phyloP scores from a whole-genome alignment of 2,329 filamentous ascomycete species.

The Pseudogymnoascus destructans region DNA sequence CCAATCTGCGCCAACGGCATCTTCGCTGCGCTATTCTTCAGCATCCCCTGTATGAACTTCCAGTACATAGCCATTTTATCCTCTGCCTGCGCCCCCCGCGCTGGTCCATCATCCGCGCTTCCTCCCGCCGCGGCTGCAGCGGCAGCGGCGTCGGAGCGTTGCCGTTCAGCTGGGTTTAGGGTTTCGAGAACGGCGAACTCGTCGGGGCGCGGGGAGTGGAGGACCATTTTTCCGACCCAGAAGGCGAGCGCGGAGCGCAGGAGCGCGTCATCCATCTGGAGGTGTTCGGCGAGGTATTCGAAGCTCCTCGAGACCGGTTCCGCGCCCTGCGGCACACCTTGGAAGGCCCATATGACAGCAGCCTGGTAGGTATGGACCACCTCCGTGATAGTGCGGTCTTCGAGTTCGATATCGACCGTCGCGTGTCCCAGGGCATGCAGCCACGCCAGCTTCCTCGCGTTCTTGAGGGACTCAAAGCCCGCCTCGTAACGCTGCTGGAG shows the following conservation, averaged over 20 bases:
- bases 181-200: conserved; percentile 58
- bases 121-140: conserved; percentile 13
- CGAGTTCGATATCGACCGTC: conserved; percentile 66
- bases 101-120: conserved; percentile 37
- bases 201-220: conserved; percentile 41
- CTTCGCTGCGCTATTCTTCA: conserved; percentile 72
- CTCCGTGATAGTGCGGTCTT: conserved; percentile 61
- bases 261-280: conserved; percentile 64
- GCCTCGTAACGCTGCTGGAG: conserved; percentile 59
- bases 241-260: conserved; percentile 54
- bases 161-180: conserved; percentile 32
- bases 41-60: conserved; percentile 88
- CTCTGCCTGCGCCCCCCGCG: conserved; percentile 31
- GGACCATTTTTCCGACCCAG: conserved; percentile 57
- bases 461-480: conserved; percentile 69
- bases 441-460: conserved; percentile 79
- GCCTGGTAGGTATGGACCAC: conserved; percentile 77
- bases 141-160: conserved; percentile 22
- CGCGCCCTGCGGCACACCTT: conserved; percentile 28
- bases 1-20: conserved; percentile 73
- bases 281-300: conserved; percentile 37
- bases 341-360: conserved; percentile 75
- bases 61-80: conserved; percentile 65
- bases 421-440: conserved; percentile 70
- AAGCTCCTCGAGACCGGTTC: conserved; percentile 31